Conservation (phyloP, 2,329 filamentous ascomycete species). For the Penicillium psychrosexuale region DNA sequence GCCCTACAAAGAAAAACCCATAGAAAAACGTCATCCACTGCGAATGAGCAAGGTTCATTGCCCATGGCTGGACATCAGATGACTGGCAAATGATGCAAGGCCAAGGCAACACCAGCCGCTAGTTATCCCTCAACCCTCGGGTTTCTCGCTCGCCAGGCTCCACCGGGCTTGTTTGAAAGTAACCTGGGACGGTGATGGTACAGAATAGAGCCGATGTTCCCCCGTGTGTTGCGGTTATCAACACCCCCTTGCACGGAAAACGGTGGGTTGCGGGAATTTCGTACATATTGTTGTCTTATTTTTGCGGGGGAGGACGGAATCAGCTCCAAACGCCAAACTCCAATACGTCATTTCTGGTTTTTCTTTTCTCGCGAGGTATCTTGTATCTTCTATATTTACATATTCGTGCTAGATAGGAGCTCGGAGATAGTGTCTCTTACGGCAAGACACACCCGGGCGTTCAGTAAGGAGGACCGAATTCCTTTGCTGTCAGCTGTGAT, state of each 20-base stretch:
- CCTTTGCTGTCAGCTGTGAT: neutral
- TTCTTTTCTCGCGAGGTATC: too few relatives aligned
- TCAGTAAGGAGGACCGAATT: conserved; percentile 10
- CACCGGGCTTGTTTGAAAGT: conserved; percentile 1
- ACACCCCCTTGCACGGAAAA: neutral
- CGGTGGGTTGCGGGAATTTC: neutral
- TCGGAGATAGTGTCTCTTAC: conserved; percentile 8
- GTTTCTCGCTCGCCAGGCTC: neutral
- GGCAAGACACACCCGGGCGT: conserved; percentile 1
- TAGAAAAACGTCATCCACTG: neutral
- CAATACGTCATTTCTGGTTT: neutral
- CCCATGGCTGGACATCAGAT: conserved; percentile 11
- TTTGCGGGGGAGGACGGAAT: neutral
- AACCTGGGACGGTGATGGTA: conserved; percentile 1
- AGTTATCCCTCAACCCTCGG: neutral
- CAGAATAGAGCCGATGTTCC: neutral
- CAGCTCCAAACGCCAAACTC: neutral
- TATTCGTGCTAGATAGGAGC: neutral
- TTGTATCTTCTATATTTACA: neutral
- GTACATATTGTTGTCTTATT: neutral
- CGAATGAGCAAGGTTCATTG: neutral
- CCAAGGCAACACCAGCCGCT: conserved; percentile 7
- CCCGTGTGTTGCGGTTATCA: neutral
- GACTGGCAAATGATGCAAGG: conserved; percentile 7
- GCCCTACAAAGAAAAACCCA: conserved; percentile 3